Conservation (phyloP, 2,329 filamentous ascomycete genomes). For the Paracorniculantispora psalliotae region DNA sequence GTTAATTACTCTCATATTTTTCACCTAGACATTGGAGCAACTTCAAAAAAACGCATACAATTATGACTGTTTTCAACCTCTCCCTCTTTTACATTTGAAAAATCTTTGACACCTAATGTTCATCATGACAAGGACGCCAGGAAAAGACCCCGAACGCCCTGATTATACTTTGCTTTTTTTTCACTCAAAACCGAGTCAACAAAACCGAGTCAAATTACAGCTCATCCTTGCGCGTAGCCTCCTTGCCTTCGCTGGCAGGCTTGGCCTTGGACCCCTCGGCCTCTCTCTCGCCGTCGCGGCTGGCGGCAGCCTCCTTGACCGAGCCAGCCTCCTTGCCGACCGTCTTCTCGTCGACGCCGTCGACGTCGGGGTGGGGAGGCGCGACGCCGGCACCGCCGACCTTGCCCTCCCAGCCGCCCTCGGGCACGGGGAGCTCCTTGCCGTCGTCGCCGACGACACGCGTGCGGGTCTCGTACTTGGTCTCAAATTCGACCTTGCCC, state of each 20-base stretch:
- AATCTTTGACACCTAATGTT: not conserved
- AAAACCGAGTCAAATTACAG: slow-evolving; percentile 29
- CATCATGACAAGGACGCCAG: not conserved
- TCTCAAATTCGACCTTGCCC: slow-evolving; percentile 94
- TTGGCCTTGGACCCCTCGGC: slow-evolving; percentile 51
- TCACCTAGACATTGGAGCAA: no score
- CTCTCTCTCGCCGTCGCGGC: slow-evolving; percentile 57
- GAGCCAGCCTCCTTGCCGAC: slow-evolving; percentile 34
- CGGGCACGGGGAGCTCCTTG: slow-evolving; percentile 60
- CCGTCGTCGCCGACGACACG: slow-evolving; percentile 75
- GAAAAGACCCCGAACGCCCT: not conserved
- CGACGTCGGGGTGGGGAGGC: slow-evolving; percentile 56
- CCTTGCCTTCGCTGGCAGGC: slow-evolving; percentile 59
- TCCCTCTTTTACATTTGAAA: slow-evolving; percentile 2
- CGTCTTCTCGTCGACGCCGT: slow-evolving; percentile 57
- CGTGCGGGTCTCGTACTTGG: slow-evolving; percentile 91
- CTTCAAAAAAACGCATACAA: slow-evolving; percentile 2
- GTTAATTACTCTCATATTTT: no score
- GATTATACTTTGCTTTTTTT: not conserved
- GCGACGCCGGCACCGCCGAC: slow-evolving; percentile 40
- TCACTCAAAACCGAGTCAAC: not conserved
- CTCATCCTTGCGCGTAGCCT: slow-evolving; percentile 45
- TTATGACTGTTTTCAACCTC: not conserved
- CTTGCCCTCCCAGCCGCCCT: slow-evolving; percentile 33
- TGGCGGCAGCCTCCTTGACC: slow-evolving; percentile 39